A percentile compares a stretch with the other conserved stretches of the same genome.
Evolutionary conservation across 2,329 filamentous ascomycete genomes (phyloP).

Genomic region (Fusarium kyushuense): DNA sequence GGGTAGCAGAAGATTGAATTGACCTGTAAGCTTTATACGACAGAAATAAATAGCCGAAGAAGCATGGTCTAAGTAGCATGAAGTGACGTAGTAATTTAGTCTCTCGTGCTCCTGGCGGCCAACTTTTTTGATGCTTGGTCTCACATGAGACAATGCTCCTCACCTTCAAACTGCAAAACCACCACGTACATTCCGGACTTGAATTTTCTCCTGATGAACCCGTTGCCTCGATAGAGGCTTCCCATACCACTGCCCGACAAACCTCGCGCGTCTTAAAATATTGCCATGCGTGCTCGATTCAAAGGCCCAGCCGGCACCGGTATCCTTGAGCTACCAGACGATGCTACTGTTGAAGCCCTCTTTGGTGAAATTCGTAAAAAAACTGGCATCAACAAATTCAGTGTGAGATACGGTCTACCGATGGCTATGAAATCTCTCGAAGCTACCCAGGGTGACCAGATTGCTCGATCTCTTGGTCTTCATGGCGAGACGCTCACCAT

Average conservation of each 20-base stretch:
- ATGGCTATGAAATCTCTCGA: conserved; percentile 72
- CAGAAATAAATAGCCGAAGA: no score
- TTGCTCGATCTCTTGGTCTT: conserved; percentile 62
- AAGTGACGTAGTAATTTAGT: no score
- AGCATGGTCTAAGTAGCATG: no score
- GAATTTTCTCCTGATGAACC: neutral
- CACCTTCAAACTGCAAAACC: conserved; percentile 3
- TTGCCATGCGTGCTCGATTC: conserved; percentile 77
- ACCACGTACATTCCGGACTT: neutral
- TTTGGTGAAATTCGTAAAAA: conserved; percentile 70
- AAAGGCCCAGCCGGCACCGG: conserved; percentile 80
- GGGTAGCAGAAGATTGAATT: no score
- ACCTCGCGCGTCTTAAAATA: neutral
- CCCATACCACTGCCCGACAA: neutral
- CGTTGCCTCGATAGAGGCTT: neutral
- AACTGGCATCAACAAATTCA: conserved; percentile 74
- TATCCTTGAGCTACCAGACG: conserved; percentile 75
- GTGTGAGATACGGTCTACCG: conserved; percentile 88
- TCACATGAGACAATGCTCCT: conserved; percentile 19
- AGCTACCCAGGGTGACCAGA: conserved; percentile 63
- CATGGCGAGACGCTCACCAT: conserved; percentile 65
- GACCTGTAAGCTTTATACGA: no score
- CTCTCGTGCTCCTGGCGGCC: no score
- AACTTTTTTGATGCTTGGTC: no score
- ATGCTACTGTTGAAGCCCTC: conserved; percentile 73